Evolutionary conservation across 1,284 basidiomycete species (phyloP).

Genomic region (Sporisorium reilianum): DNA sequence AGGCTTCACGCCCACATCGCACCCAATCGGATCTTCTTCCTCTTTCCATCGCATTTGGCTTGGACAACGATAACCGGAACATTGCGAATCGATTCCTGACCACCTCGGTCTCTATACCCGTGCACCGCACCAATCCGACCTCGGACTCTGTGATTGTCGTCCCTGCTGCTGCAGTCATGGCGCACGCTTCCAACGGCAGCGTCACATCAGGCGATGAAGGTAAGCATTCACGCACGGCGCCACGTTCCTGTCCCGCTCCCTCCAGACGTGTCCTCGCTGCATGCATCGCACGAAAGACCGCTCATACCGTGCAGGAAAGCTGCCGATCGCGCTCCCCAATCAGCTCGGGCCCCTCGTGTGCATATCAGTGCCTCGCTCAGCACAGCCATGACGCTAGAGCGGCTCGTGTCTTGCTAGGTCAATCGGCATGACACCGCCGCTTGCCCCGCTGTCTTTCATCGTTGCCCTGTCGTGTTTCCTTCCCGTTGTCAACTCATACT

Average conservation of each 20-base stretch:
- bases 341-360: background rate
- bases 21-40: background rate
- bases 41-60: background rate
- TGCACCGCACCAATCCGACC: background rate
- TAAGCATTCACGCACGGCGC: conserved; percentile 6
- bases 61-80: background rate
- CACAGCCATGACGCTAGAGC: conserved; percentile 5
- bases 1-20: too few relatives aligned
- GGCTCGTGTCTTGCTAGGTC: background rate
- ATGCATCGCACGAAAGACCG: too few relatives aligned
- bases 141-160: conserved; percentile 1
- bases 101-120: background rate
- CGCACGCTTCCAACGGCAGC: conserved; percentile 27
- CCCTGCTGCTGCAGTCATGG: conserved; percentile 6
- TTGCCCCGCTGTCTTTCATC: background rate
- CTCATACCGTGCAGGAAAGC: too few relatives aligned
- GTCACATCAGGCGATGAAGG: conserved; percentile 27
- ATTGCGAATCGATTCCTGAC: background rate
- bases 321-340: background rate
- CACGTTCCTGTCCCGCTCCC: background rate
- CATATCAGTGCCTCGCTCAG: background rate
- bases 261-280: background rate
- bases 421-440: background rate
- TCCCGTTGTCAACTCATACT: background rate
- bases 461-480: background rate